Evolutionary conservation across 768 basidiomycete genomes (phyloP), one percentile per base, ranked within the genome.

Genomic region (Lactifluus subvellereus): DNA sequence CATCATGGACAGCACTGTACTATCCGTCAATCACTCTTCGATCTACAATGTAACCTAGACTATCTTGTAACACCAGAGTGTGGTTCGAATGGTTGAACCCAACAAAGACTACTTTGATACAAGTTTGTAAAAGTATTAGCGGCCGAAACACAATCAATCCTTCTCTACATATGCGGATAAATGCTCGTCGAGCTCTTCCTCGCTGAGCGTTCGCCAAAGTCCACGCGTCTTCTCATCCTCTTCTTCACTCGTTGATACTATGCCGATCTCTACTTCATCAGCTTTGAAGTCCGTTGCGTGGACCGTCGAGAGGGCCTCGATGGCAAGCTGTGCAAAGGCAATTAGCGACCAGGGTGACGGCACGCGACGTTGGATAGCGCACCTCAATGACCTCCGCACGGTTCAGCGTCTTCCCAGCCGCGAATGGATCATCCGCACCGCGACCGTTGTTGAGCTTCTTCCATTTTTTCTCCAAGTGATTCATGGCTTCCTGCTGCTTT

Each of bases 401-500:
- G 67, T 79, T 80, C 57, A 97, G 79, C 0, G 80, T 83, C 76
- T 85, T 83, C 59, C 91, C 88, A 2, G 92, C 92, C 52, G 81
- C 80, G 14, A 81, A 79, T 14, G 92, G 80, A 73, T 95, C 88
- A 54, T 94, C 89, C 0, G 87, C 89, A 22, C 91, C 91, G 57
- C 77, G 77, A 16, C 89, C 89, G 27, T 81, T 82, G 70, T 91
- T 87, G 35, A 94, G 78, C 74, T 94, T 94, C 80, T 98, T 99
- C 95, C 94, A 98, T 74, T 93, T 92, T 79, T 98, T 98, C 78
- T 99, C 97, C 49, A 99, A 80, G 71, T 94, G 90, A 74, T 98
- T 98, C 87, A 95, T 97, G 1, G 93, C 94, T 72, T 99, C 97
- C 71, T 97, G 96, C 70, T 98, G 97, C 71, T 99, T 98, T 74